phyloP scores from a whole-genome alignment of 352 stramenopile species.

The Pythium scleroteichum region DNA sequence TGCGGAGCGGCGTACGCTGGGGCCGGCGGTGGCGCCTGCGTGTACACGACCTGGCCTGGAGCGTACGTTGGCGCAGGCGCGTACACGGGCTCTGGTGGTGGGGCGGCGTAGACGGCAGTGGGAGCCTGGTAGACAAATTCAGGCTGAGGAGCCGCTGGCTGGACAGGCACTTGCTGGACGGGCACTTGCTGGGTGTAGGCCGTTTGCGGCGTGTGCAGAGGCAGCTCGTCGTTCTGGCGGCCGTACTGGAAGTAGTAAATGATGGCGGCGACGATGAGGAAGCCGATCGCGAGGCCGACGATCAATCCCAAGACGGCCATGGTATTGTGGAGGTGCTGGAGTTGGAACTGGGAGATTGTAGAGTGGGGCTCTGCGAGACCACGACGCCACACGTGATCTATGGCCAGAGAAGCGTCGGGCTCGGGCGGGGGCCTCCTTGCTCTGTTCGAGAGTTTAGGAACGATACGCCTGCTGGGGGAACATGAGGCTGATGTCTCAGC shows the following conservation, averaged over 20 bases:
- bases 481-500: too few relatives aligned
- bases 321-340: not conserved
- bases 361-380: too few relatives aligned
- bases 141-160: not conserved
- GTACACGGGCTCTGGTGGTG: slow-evolving; percentile 1
- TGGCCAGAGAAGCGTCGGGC: too few relatives aligned
- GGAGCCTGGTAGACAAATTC: not conserved
- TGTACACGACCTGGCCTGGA: not conserved
- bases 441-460: too few relatives aligned
- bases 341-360: not conserved
- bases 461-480: too few relatives aligned
- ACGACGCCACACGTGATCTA: too few relatives aligned
- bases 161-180: not conserved
- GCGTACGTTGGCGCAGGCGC: not conserved
- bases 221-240: not conserved
- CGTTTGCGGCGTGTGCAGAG: not conserved
- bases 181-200: not conserved
- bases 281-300: not conserved
- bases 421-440: too few relatives aligned
- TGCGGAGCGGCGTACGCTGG: not conserved
- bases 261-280: not conserved
- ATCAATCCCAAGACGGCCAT: slow-evolving; percentile 1
- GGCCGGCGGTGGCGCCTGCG: not conserved
- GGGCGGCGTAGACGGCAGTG: too few relatives aligned
- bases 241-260: slow-evolving; percentile 1